Conservation (phyloP, 441 rosid species). For the Bocquillonia castaneifolia region DNA sequence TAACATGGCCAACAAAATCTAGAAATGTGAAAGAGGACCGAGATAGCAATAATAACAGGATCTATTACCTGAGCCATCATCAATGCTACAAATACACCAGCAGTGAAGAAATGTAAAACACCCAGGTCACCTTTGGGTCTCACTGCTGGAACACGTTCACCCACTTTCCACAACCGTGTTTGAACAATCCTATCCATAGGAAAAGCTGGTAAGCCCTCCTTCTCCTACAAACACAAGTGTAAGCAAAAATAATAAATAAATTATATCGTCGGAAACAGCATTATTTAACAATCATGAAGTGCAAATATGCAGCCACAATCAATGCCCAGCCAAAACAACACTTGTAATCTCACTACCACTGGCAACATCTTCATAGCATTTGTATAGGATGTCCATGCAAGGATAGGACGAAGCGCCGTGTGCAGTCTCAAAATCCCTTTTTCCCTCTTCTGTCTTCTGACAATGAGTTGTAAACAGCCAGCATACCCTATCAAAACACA, state of each 20-base stretch:
- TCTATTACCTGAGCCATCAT: conserved; percentile 70
- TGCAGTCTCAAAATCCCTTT: conserved; percentile 72
- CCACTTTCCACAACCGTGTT: conserved; percentile 97
- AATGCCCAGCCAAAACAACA: conserved; percentile 94
- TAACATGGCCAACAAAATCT: too few relatives aligned
- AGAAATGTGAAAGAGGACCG: too few relatives aligned
- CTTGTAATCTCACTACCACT: conserved; percentile 78
- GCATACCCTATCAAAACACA: conserved; percentile 58
- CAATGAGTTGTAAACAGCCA: conserved; percentile 83
- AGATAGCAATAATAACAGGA: neutral
- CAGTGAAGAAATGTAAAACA: conserved; percentile 75
- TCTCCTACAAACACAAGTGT: conserved; percentile 45
- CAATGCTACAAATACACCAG: conserved; percentile 83
- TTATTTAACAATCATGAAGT: neutral
- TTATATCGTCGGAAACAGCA: neutral
- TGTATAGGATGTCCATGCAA: conserved; percentile 87
- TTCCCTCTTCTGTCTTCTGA: conserved; percentile 74
- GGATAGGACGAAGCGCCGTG: conserved; percentile 89
- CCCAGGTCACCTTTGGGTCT: conserved; percentile 81
- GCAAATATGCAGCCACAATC: conserved; percentile 19
- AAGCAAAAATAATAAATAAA: neutral
- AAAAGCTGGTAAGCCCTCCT: conserved; percentile 86
- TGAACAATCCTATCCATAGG: conserved; percentile 97
- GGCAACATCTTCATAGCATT: conserved; percentile 96
- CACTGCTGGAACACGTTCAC: conserved; percentile 64